Evolutionary conservation across 805 yeast species (phyloP).

Genomic region (Lipomyces sp.): DNA sequence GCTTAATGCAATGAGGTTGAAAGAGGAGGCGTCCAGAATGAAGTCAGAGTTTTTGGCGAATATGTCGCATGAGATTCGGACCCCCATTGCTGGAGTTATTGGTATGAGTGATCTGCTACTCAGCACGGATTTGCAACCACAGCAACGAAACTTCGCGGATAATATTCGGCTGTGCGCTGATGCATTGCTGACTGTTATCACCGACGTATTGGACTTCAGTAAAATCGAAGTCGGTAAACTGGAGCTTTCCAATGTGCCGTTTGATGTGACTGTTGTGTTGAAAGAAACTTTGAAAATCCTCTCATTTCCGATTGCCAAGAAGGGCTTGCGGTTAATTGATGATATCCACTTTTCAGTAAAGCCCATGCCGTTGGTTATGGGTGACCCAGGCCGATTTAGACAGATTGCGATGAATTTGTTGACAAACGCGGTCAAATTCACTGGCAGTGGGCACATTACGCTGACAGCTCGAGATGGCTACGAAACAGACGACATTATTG

Average conservation of each 20-base stretch:
- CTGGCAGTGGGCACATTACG: conserved; percentile 52
- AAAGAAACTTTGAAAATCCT: conserved; percentile 53
- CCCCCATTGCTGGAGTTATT: conserved; percentile 59
- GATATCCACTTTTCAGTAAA: conserved; percentile 50
- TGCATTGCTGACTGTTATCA: conserved; percentile 58
- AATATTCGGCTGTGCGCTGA: conserved; percentile 57
- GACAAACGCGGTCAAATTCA: conserved; percentile 61
- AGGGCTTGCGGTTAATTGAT: conserved; percentile 53
- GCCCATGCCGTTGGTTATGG: conserved; percentile 45
- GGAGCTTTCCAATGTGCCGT: conserved; percentile 51
- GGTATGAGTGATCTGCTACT: conserved; percentile 56
- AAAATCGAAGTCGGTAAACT: conserved; percentile 62
- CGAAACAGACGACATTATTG: conserved; percentile 47
- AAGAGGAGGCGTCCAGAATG: conserved; percentile 37
- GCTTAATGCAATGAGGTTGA: conserved; percentile 31
- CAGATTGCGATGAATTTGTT: conserved; percentile 58
- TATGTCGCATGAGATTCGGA: conserved; percentile 63
- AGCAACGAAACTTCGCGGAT: conserved; percentile 58
- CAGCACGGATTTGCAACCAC: conserved; percentile 52
- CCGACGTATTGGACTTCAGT: conserved; percentile 59
- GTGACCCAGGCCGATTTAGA: conserved; percentile 57
- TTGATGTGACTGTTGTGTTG: conserved; percentile 54
- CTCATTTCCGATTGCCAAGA: conserved; percentile 55
- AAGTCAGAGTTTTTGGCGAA: conserved; percentile 59
- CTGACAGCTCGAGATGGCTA: conserved; percentile 46